phyloP scores from a whole-genome alignment of 106 monocot species.

The Apostasia ramifera region DNA sequence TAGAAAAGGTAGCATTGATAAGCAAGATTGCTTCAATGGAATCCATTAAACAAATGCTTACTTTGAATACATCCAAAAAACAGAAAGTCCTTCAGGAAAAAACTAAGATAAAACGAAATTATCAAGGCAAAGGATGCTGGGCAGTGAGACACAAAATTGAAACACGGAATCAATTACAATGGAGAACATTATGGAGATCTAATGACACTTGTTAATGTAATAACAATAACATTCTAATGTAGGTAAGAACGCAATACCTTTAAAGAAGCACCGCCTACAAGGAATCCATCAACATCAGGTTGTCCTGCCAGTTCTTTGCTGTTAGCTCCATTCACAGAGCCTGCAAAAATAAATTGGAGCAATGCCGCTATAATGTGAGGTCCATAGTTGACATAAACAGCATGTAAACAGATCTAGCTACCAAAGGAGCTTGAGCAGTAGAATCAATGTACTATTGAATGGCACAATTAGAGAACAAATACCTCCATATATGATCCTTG shows the following conservation, averaged over 20 bases:
- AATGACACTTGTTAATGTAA: neutral
- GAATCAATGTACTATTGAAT: neutral
- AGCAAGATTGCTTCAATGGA: too few relatives aligned
- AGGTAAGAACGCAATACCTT: constrained; percentile 29
- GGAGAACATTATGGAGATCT: neutral
- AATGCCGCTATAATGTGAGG: neutral
- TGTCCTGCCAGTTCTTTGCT: constrained; percentile 54
- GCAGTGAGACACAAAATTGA: too few relatives aligned
- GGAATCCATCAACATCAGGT: constrained; percentile 76
- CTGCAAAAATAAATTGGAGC: constrained; percentile 10
- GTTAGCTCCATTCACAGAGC: constrained; percentile 73
- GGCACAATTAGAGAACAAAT: neutral
- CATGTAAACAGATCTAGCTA: too few relatives aligned
- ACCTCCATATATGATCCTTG: constrained; percentile 73
- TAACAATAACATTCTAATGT: neutral
- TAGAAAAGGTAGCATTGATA: too few relatives aligned
- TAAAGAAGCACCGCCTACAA: constrained; percentile 79
- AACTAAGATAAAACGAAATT: too few relatives aligned
- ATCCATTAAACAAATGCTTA: too few relatives aligned
- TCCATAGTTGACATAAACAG: too few relatives aligned
- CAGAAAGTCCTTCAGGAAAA: too few relatives aligned
- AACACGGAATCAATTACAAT: neutral
- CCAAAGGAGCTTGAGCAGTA: neutral
- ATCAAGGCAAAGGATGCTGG: too few relatives aligned
- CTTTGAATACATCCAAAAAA: too few relatives aligned